Evolutionary conservation across 2,329 filamentous ascomycete species (phyloP).

Genomic region (Neonectria coccinea): DNA sequence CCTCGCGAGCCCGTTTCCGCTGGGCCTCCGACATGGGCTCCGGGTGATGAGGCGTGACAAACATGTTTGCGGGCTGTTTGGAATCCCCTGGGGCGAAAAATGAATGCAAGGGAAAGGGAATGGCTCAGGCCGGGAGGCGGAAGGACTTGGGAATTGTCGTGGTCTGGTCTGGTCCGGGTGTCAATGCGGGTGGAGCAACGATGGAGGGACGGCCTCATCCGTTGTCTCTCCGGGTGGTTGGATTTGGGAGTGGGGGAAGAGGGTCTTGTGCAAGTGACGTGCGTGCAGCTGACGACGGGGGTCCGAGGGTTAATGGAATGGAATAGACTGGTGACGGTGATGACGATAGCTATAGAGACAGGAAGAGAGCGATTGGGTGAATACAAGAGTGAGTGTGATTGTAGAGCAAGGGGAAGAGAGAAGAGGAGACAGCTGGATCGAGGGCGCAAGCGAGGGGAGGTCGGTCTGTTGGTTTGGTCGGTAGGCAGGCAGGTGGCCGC

Average conservation of each 20-base stretch:
- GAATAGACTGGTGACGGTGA: neutral
- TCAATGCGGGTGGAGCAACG: slow-evolving; percentile 44
- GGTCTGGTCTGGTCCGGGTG: slow-evolving; percentile 37
- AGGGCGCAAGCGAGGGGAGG: neutral
- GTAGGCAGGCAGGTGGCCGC: neutral
- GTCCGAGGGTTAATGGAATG: slow-evolving; percentile 2
- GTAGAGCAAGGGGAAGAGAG: neutral
- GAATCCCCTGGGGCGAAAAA: slow-evolving; percentile 11
- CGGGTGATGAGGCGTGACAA: slow-evolving; percentile 50
- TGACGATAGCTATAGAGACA: neutral
- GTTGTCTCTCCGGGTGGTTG: slow-evolving; percentile 26
- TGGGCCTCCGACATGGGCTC: slow-evolving; percentile 50
- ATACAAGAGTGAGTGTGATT: neutral
- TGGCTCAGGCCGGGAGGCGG: slow-evolving; percentile 24
- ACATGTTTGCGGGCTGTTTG: slow-evolving; percentile 49
- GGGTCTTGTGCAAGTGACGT: slow-evolving; percentile 19
- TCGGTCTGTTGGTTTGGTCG: neutral
- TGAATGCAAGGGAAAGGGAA: slow-evolving; percentile 18
- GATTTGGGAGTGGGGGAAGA: slow-evolving; percentile 29
- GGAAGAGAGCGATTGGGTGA: neutral
- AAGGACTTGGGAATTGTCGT: slow-evolving; percentile 33
- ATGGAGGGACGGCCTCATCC: slow-evolving; percentile 23
- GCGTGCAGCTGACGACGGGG: slow-evolving; percentile 9
- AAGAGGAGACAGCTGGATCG: neutral
- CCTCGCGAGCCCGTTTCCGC: slow-evolving; percentile 61